phyloP scores from a whole-genome alignment of 176 grass and related monocot species.

The Musa troglodytarum region DNA sequence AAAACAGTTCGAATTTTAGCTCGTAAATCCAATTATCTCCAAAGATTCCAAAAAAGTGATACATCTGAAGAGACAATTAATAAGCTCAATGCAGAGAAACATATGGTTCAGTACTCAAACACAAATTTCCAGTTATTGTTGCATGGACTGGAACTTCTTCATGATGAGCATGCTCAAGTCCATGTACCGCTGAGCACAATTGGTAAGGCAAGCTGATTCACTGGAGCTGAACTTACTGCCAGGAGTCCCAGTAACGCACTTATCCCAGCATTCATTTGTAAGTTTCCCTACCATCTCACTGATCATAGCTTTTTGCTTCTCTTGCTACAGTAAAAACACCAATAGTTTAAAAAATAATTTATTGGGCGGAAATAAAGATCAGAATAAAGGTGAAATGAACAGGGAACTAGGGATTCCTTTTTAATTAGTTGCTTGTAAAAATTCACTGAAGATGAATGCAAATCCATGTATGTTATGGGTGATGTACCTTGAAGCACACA shows the following conservation, averaged over 20 bases:
- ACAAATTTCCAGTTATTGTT: background rate
- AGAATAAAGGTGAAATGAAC: background rate
- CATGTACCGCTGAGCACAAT: slow-evolving; percentile 58
- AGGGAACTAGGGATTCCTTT: too few species aligned
- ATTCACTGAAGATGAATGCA: background rate
- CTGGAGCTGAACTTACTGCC: slow-evolving; percentile 67
- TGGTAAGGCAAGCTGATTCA: slow-evolving; percentile 51
- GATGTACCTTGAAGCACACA: too few species aligned
- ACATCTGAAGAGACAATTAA: too few species aligned
- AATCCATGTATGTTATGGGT: background rate
- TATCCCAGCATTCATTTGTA: slow-evolving; percentile 74
- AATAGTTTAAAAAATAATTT: background rate
- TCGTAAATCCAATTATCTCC: too few species aligned
- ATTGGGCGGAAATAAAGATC: background rate
- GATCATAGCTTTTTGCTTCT: slow-evolving; percentile 50
- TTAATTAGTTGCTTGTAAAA: background rate
- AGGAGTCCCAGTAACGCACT: slow-evolving; percentile 58
- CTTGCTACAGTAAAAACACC: slow-evolving; percentile 30
- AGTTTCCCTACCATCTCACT: slow-evolving; percentile 66
- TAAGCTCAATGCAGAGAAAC: too few species aligned
- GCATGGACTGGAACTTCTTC: slow-evolving; percentile 18
- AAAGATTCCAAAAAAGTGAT: too few species aligned
- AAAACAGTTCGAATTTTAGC: too few species aligned
- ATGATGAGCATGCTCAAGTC: slow-evolving; percentile 60
- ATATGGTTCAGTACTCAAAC: too few species aligned